A percentile compares a stretch with the other conserved stretches of the same genome.
phyloP scores from a whole-genome alignment of 345 rosid species.

The rapeseed (Brassica napus) region DNA sequence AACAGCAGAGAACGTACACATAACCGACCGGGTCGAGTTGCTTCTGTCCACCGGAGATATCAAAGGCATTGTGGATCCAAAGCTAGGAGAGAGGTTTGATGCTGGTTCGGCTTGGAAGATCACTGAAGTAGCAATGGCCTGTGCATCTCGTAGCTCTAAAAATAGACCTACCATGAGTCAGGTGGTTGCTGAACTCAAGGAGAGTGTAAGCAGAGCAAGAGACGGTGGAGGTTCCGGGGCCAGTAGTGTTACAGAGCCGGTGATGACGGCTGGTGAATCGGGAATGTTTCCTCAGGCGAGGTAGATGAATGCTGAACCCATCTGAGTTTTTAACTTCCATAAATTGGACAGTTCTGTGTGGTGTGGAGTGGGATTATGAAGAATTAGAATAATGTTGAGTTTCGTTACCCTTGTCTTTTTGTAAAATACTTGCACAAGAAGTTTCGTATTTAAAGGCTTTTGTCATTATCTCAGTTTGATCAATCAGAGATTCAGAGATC shows the following conservation, averaged over 20 bases:
- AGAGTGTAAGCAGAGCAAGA: slow-evolving; percentile 38
- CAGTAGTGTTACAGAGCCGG: slow-evolving; percentile 23
- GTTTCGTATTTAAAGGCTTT: neutral
- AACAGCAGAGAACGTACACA: slow-evolving; percentile 31
- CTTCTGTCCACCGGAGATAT: slow-evolving; percentile 43
- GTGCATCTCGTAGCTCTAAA: neutral
- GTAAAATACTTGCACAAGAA: neutral
- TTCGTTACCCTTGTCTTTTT: neutral
- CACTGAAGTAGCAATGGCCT: slow-evolving; percentile 40
- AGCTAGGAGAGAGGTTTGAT: slow-evolving; percentile 41
- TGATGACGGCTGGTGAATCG: slow-evolving; percentile 5
- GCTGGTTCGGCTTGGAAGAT: slow-evolving; percentile 51
- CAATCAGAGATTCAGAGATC: neutral
- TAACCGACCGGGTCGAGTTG: slow-evolving; percentile 39
- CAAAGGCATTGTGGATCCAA: slow-evolving; percentile 48
- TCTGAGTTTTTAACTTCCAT: neutral
- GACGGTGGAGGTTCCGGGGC: slow-evolving; percentile 13
- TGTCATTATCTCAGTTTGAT: neutral
- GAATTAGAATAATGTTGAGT: neutral
- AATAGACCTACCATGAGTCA: neutral
- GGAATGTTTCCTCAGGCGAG: slow-evolving; percentile 39
- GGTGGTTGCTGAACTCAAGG: slow-evolving; percentile 44
- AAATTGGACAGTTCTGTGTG: neutral
- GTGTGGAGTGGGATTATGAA: slow-evolving; percentile 13
- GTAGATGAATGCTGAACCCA: slow-evolving; percentile 12